Evolutionary conservation across 75 land plant species (phyloP).

Genomic region (Gnetum montanum): DNA sequence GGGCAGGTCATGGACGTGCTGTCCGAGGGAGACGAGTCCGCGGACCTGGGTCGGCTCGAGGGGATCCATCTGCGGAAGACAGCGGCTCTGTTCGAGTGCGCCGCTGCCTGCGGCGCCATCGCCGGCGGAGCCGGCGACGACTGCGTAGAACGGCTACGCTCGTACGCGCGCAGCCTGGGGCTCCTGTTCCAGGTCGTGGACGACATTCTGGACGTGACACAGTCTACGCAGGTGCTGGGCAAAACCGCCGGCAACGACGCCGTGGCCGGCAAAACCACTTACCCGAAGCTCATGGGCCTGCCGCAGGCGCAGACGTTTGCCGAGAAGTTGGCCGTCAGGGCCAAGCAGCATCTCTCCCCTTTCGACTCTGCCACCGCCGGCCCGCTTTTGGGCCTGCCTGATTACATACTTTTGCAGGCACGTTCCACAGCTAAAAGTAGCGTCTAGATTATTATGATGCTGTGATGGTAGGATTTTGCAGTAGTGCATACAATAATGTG

Average conservation of each 20-base stretch:
- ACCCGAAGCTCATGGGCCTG: slow-evolving; percentile 74
- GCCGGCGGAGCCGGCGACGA: slow-evolving; percentile 53
- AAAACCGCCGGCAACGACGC: slow-evolving; percentile 79
- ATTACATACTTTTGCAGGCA: too few relatives aligned
- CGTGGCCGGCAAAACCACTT: slow-evolving; percentile 68
- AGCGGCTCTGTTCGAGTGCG: slow-evolving; percentile 36
- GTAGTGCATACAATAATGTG: too few relatives aligned
- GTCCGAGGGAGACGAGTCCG: slow-evolving; percentile 10
- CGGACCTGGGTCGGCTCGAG: slow-evolving; percentile 37
- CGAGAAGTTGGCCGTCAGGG: slow-evolving; percentile 39
- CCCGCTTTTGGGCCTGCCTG: slow-evolving; percentile 60
- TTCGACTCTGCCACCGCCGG: slow-evolving; percentile 59
- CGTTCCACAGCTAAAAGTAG: too few relatives aligned
- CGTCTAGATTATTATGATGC: too few relatives aligned
- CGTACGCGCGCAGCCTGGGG: slow-evolving; percentile 52
- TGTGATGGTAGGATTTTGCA: too few relatives aligned
- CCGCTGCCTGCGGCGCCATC: slow-evolving; percentile 58
- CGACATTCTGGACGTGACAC: slow-evolving; percentile 83
- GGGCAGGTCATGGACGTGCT: slow-evolving; percentile 59
- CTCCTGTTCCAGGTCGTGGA: slow-evolving; percentile 82
- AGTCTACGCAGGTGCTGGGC: slow-evolving; percentile 62
- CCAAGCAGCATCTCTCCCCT: slow-evolving; percentile 33
- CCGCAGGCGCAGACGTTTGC: slow-evolving; percentile 68
- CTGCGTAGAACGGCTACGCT: slow-evolving; percentile 41
- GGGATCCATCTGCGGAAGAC: slow-evolving; percentile 66